These are phyloP conservation scores for Candolleomyces eurysporus DNA, from an alignment of 768 basidiomycete genomes.

Conservation along the genomic window DNA sequence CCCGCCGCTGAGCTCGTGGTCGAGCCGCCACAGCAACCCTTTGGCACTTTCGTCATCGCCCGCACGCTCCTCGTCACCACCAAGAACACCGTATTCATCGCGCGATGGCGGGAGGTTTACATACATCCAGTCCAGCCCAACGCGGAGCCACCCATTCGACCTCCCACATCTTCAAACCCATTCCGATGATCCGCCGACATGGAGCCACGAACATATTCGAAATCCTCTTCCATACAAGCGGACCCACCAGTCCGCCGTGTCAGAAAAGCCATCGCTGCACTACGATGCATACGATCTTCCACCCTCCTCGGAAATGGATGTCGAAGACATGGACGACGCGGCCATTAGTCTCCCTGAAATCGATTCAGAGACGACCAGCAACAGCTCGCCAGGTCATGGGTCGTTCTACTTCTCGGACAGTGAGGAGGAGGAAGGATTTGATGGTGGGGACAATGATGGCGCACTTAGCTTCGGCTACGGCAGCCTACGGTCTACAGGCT, in stretches of 20 bases:
- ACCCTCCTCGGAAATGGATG: slow-evolving; percentile 31
- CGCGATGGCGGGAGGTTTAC: slow-evolving; percentile 25
- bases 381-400: slow-evolving; percentile 21
- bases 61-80: slow-evolving; percentile 37
- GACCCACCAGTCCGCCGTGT: slow-evolving; percentile 14
- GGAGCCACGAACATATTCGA: slow-evolving; percentile 17
- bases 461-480: slow-evolving; percentile 26
- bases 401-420: slow-evolving; percentile 31
- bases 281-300: slow-evolving; percentile 23
- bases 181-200: slow-evolving; percentile 28
- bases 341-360: slow-evolving; percentile 20
- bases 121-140: slow-evolving; percentile 36
- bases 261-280: slow-evolving; percentile 27
- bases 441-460: slow-evolving; percentile 19
- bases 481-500: slow-evolving; percentile 47
- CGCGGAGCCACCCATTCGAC: slow-evolving; percentile 21
- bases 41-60: slow-evolving; percentile 32
- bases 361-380: slow-evolving; percentile 23
- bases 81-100: slow-evolving; percentile 32
- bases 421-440: slow-evolving; percentile 28
- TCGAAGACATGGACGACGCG: slow-evolving; percentile 31
- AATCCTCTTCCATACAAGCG: slow-evolving; percentile 13
- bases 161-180: slow-evolving; percentile 18
- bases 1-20: slow-evolving; percentile 17
- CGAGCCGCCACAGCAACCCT: slow-evolving; percentile 14